Evolutionary conservation across 805 yeast species (phyloP).

Genomic region (Lachancea meyersii): DNA sequence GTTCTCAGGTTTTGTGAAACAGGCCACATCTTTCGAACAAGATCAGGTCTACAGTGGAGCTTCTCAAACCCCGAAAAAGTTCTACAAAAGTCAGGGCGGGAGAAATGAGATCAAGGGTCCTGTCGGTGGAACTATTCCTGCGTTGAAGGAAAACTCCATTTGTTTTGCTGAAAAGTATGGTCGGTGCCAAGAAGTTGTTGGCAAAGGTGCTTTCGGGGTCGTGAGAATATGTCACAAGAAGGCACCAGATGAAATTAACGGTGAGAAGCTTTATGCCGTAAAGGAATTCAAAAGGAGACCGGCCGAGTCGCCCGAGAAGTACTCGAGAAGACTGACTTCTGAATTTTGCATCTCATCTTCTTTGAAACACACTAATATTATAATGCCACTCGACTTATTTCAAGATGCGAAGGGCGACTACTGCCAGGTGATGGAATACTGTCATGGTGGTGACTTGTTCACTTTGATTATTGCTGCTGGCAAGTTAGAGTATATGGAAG

Average conservation of each 20-base stretch:
- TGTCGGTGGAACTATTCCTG: slow-evolving; percentile 11
- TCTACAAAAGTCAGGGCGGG: neutral
- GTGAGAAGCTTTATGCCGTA: slow-evolving; percentile 69
- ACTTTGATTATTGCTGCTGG: slow-evolving; percentile 69
- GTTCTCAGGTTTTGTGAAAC: slow-evolving; percentile 60
- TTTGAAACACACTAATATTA: slow-evolving; percentile 70
- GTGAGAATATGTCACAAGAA: slow-evolving; percentile 83
- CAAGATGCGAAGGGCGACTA: slow-evolving; percentile 79
- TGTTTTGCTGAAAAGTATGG: slow-evolving; percentile 88
- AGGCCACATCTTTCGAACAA: slow-evolving; percentile 45
- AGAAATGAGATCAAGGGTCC: neutral
- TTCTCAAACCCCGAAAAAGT: slow-evolving; percentile 14
- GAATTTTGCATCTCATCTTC: slow-evolving; percentile 81
- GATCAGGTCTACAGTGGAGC: slow-evolving; percentile 35
- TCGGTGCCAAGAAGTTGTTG: slow-evolving; percentile 88
- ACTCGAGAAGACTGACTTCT: slow-evolving; percentile 65
- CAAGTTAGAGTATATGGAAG: slow-evolving; percentile 74
- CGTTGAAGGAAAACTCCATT: slow-evolving; percentile 34
- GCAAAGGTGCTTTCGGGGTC: slow-evolving; percentile 90
- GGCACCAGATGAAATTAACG: slow-evolving; percentile 26
- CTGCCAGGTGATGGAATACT: slow-evolving; percentile 80
- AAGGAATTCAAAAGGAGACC: slow-evolving; percentile 69
- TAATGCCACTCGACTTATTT: slow-evolving; percentile 66
- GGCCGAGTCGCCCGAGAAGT: slow-evolving; percentile 57
- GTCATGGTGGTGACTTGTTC: slow-evolving; percentile 76